phyloP scores from a whole-genome alignment of 1,139 yeast species.

The Taphrina wiesneri region DNA sequence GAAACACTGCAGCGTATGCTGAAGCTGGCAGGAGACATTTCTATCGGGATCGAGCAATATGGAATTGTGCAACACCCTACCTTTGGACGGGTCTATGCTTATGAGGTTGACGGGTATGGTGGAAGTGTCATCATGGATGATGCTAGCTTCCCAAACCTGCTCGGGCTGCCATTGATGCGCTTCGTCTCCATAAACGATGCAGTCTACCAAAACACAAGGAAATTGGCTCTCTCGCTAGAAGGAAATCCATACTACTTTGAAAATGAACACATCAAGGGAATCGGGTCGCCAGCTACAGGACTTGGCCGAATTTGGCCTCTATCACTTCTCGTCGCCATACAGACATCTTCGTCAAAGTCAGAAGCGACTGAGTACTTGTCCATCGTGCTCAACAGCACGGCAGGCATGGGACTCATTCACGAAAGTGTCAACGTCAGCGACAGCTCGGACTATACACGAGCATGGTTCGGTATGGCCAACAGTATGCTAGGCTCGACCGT shows the following conservation, averaged over 20 bases:
- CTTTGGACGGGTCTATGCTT: conserved; percentile 79
- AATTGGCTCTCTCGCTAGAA: conserved; percentile 63
- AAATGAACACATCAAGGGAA: conserved; percentile 67
- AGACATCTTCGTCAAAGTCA: conserved; percentile 70
- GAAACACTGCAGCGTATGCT: conserved; percentile 41
- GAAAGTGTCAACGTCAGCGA: conserved; percentile 73
- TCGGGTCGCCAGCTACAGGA: conserved; percentile 92
- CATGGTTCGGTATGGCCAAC: conserved; percentile 82
- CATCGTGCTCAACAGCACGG: conserved; percentile 62
- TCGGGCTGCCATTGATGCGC: conserved; percentile 80
- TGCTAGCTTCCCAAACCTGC: conserved; percentile 81
- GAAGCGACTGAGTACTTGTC: conserved; percentile 61
- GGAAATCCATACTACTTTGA: conserved; percentile 77
- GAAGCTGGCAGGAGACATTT: conserved; percentile 51
- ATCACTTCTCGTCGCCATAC: conserved; percentile 70
- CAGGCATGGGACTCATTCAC: conserved; percentile 77
- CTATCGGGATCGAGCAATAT: conserved; percentile 59
- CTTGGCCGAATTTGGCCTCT: conserved; percentile 84
- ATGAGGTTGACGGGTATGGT: conserved; percentile 87
- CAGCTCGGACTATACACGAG: conserved; percentile 46
- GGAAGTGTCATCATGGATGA: conserved; percentile 78
- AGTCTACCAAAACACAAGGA: conserved; percentile 74
- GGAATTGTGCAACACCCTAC: conserved; percentile 67
- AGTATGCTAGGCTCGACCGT: conserved; percentile 87
- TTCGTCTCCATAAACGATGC: conserved; percentile 56